Conservation (phyloP, 495 filamentous ascomycete genomes). For the Penicillium lividum region DNA sequence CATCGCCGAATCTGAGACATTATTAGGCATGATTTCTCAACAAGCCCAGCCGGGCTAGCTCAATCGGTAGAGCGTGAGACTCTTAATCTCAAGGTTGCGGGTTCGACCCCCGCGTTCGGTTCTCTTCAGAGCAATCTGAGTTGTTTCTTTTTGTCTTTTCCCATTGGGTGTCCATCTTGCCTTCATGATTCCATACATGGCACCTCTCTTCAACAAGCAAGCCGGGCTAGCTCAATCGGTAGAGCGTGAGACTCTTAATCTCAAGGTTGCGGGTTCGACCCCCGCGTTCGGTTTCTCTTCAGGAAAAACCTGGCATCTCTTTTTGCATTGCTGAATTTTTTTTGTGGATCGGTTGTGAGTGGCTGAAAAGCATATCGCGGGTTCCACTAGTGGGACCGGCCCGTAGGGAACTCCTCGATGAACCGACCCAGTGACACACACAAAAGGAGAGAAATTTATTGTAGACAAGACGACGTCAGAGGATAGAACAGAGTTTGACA, state of each 20-base stretch:
- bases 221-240: constrained; percentile 60
- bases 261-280: constrained; percentile 61
- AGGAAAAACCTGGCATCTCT: constrained; percentile 16
- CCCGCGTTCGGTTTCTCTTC: constrained; percentile 54
- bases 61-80: constrained; percentile 62
- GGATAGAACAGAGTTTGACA: background rate
- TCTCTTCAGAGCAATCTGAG: constrained; percentile 14
- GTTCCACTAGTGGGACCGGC: constrained; percentile 14
- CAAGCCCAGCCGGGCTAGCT: constrained; percentile 53
- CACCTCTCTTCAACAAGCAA: constrained; percentile 24
- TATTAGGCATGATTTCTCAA: constrained; percentile 9
- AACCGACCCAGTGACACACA: background rate
- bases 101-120: constrained; percentile 61
- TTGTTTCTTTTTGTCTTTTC: background rate
- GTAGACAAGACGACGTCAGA: background rate
- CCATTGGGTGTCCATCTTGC: background rate
- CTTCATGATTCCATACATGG: background rate
- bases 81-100: constrained; percentile 64
- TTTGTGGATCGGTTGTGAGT: constrained; percentile 14
- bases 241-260: constrained; percentile 65
- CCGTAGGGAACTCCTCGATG: constrained; percentile 5
- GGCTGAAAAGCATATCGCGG: constrained; percentile 7
- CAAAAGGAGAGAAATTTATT: background rate
- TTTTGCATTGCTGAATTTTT: constrained; percentile 22
- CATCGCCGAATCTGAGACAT: background rate